Conservation (phyloP, 108 stramenopile genomes). For the Nitzschia palea region DNA sequence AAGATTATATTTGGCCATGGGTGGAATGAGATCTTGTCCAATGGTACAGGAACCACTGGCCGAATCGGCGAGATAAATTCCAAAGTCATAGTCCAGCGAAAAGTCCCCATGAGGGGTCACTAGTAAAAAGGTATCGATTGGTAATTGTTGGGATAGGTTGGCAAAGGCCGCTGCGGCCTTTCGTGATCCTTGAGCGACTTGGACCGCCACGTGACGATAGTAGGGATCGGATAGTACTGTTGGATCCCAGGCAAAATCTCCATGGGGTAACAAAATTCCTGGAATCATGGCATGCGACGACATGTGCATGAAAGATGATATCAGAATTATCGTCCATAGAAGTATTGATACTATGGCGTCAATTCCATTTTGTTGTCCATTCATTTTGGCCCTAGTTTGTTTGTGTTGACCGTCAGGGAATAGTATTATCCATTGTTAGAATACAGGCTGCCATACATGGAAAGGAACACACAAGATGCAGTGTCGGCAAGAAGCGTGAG, state of each 20-base stretch:
- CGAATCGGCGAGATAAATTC: constrained; percentile 18
- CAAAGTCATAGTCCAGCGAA: constrained; percentile 27
- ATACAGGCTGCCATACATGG: too few relatives aligned
- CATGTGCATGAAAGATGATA: too few relatives aligned
- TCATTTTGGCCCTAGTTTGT: too few relatives aligned
- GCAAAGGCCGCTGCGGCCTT: constrained; percentile 1
- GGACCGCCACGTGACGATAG: constrained; percentile 5
- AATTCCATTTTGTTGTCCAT: too few relatives aligned
- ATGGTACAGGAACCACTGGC: constrained; percentile 33
- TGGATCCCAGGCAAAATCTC: constrained; percentile 55
- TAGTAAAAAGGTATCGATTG: constrained; percentile 25
- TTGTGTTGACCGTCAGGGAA: too few relatives aligned
- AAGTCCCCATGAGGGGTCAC: constrained; percentile 54
- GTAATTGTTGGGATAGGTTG: neutral
- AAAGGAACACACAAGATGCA: too few relatives aligned
- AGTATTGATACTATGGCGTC: too few relatives aligned
- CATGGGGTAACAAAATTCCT: constrained; percentile 36
- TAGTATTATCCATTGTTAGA: too few relatives aligned
- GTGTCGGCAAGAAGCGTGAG: too few relatives aligned
- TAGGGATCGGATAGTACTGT: constrained; percentile 12
- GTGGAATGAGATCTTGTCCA: constrained; percentile 25
- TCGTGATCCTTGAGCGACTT: constrained; percentile 25
- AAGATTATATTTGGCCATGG: constrained; percentile 14
- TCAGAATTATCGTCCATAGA: too few relatives aligned
- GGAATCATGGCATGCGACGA: too few relatives aligned